These are phyloP conservation scores for Rhizopogon vinicolor DNA, from an alignment of 768 basidiomycete species.

Conservation along the genomic window DNA sequence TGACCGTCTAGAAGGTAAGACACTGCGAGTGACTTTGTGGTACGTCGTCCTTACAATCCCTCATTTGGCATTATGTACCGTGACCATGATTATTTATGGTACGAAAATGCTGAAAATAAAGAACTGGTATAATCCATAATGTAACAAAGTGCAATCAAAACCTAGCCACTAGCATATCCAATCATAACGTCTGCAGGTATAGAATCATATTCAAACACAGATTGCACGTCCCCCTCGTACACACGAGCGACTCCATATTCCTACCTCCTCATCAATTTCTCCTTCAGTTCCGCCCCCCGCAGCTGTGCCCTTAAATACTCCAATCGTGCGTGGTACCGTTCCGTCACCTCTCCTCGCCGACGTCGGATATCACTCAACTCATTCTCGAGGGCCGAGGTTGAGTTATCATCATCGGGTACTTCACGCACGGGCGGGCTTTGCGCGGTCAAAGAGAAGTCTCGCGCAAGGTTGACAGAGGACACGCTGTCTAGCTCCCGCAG, in stretches of 20 bases:
- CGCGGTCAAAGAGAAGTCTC: conserved; percentile 46
- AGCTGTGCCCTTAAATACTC: conserved; percentile 79
- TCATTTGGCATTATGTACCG: background rate
- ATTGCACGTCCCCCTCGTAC: background rate
- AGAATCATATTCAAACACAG: conserved; percentile 1
- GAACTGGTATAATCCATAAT: too few species aligned
- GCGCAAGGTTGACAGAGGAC: conserved; percentile 47
- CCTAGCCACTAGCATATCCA: too few species aligned
- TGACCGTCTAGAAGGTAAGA: too few species aligned
- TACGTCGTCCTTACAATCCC: background rate
- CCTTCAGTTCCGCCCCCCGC: conserved; percentile 80
- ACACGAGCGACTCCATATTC: background rate
- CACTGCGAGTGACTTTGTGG: too few species aligned
- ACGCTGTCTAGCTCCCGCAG: conserved; percentile 33
- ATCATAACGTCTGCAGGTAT: background rate
- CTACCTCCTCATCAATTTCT: conserved; percentile 69
- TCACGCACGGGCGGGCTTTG: conserved; percentile 25
- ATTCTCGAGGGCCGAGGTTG: conserved; percentile 36
- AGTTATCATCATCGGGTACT: conserved; percentile 30
- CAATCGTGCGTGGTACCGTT: conserved; percentile 69
- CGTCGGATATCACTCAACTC: conserved; percentile 69
- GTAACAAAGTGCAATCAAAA: too few species aligned
- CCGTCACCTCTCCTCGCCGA: conserved; percentile 64
- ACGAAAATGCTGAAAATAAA: too few species aligned
- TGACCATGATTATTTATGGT: too few species aligned